phyloP scores from a whole-genome alignment of 306 rosid species.

The Pyrus betulifolia region DNA sequence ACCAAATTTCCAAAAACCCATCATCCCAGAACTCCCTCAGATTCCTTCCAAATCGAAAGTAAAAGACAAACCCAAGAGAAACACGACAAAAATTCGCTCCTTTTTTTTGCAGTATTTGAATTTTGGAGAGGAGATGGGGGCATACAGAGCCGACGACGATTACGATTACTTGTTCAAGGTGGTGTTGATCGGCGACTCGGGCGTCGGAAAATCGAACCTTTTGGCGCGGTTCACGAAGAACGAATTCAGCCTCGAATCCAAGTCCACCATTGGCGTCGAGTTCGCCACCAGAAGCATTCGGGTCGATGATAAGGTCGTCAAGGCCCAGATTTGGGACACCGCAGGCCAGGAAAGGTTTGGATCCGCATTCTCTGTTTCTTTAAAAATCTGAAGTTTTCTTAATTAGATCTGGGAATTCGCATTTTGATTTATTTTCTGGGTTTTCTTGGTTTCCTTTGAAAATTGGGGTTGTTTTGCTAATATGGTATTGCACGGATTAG shows the following conservation, averaged over 20 bases:
- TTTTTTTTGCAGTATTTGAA: background rate
- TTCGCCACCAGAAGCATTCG: constrained; percentile 81
- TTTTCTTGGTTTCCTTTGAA: background rate
- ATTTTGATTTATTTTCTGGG: background rate
- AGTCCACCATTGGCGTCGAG: constrained; percentile 87
- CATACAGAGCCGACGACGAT: constrained; percentile 75
- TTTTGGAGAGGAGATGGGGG: constrained; percentile 46
- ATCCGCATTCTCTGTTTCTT: constrained; percentile 2
- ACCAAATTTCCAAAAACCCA: background rate
- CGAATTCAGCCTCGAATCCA: constrained; percentile 72
- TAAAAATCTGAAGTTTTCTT: background rate
- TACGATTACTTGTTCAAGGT: constrained; percentile 80
- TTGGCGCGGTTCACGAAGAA: constrained; percentile 70
- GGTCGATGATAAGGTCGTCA: constrained; percentile 75
- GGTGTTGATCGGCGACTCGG: constrained; percentile 79
- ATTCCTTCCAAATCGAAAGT: background rate
- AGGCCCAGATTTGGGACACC: constrained; percentile 96
- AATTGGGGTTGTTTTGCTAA: background rate
- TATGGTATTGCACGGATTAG: background rate
- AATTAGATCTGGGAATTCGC: background rate
- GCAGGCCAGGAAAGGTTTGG: constrained; percentile 86
- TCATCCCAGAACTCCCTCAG: background rate
- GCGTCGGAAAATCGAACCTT: constrained; percentile 84
- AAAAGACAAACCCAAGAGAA: background rate
- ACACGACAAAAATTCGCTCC: background rate